Conservation (phyloP, 2,329 filamentous ascomycete genomes). For the Neodidymelliopsis sp. region DNA sequence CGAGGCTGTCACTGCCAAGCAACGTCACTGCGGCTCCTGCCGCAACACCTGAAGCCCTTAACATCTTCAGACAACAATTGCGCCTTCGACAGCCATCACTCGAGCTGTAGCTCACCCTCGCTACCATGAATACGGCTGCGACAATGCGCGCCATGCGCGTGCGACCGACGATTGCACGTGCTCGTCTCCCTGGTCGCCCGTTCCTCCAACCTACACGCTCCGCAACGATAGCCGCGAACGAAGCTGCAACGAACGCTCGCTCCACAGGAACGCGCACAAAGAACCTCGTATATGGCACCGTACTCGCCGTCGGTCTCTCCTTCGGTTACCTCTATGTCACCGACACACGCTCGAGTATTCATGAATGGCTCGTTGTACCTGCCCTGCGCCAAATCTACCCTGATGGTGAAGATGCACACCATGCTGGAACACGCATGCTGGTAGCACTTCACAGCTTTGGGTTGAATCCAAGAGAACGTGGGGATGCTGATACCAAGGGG, state of each 20-base stretch:
- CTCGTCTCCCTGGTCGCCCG: constrained; percentile 23
- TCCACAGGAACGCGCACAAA: constrained; percentile 55
- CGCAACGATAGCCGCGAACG: constrained; percentile 37
- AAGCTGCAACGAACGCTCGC: constrained; percentile 43
- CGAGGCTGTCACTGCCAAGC: constrained; percentile 9
- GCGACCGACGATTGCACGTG: constrained; percentile 31
- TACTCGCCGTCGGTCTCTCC: constrained; percentile 57
- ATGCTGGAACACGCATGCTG: constrained; percentile 74
- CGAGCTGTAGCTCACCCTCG: constrained; percentile 28
- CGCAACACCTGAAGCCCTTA: neutral
- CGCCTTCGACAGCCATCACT: constrained; percentile 23
- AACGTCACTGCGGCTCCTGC: constrained; percentile 8
- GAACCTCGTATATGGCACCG: constrained; percentile 62
- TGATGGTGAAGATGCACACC: constrained; percentile 92
- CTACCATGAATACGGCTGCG: constrained; percentile 36
- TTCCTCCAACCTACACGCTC: constrained; percentile 31
- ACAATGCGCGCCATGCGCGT: constrained; percentile 39
- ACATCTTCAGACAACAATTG: constrained; percentile 9
- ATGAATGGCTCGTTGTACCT: constrained; percentile 64
- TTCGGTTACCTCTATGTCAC: constrained; percentile 61
- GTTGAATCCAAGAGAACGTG: constrained; percentile 83
- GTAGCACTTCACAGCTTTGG: constrained; percentile 76
- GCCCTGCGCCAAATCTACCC: constrained; percentile 70
- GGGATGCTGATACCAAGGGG: constrained; percentile 62
- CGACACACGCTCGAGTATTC: constrained; percentile 62